These are phyloP conservation scores for Crithidia expoeki DNA, from an alignment of 208 protist species.

Conservation along the genomic window DNA sequence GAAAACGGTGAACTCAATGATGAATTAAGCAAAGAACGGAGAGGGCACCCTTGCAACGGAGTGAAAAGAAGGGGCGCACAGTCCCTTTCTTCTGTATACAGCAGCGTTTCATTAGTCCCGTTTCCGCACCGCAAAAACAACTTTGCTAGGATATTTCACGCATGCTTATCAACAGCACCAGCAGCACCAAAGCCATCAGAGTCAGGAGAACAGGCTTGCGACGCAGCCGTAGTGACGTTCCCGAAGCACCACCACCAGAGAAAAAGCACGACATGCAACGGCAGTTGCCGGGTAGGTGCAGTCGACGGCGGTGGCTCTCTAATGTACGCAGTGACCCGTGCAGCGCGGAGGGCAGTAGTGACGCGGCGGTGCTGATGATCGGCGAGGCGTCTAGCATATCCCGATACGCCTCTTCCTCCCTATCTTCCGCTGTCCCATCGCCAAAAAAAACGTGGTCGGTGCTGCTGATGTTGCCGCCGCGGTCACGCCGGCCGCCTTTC, in stretches of 20 bases:
- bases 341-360: constrained; percentile 24
- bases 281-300: constrained; percentile 27
- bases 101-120: too few relatives aligned
- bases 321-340: constrained; percentile 26
- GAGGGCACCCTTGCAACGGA: too few relatives aligned
- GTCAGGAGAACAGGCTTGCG: constrained; percentile 10
- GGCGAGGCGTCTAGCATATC: constrained; percentile 23
- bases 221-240: constrained; percentile 17
- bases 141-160: background rate
- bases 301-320: constrained; percentile 18
- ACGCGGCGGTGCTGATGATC: constrained; percentile 26
- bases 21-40: background rate
- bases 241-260: constrained; percentile 13
- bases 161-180: constrained; percentile 19
- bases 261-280: constrained; percentile 25
- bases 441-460: background rate
- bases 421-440: background rate
- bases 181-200: constrained; percentile 17
- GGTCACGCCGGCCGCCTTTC: background rate
- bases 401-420: constrained; percentile 3
- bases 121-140: background rate
- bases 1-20: too few relatives aligned
- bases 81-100: background rate
- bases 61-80: background rate
- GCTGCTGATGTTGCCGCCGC: constrained; percentile 6